phyloP scores from a whole-genome alignment of 2,329 filamentous ascomycete species.

The Alternaria gansuensis region DNA sequence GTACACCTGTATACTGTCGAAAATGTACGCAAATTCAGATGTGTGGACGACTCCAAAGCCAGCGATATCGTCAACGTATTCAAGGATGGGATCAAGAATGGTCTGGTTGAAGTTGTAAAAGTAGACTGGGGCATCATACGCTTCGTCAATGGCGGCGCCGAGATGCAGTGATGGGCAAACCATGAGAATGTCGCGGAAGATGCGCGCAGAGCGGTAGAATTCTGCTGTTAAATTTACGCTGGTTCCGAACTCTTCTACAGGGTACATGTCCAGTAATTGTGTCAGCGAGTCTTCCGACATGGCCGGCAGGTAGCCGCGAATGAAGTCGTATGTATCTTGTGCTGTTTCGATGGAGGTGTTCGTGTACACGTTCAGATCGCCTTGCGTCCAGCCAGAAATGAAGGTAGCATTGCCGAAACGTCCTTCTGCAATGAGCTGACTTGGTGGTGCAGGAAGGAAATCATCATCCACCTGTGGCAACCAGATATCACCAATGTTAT shows the following conservation, averaged over 20 bases:
- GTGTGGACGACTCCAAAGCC: conserved; percentile 62
- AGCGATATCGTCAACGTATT: conserved; percentile 40
- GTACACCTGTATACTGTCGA: conserved; percentile 56
- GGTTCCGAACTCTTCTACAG: conserved; percentile 55
- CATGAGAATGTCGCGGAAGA: conserved; percentile 64
- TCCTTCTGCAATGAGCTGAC: conserved; percentile 53
- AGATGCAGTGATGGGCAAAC: conserved; percentile 59
- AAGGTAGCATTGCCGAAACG: conserved; percentile 55
- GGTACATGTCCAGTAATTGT: conserved; percentile 47
- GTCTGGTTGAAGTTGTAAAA: conserved; percentile 65
- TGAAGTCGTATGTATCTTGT: conserved; percentile 53
- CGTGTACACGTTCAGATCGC: conserved; percentile 59
- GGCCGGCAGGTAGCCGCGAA: conserved; percentile 53
- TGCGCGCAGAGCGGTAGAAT: conserved; percentile 61
- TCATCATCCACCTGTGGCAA: conserved; percentile 61
- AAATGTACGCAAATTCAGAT: conserved; percentile 64
- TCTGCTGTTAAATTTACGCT: conserved; percentile 56
- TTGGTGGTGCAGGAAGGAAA: conserved; percentile 59
- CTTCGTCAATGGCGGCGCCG: conserved; percentile 52
- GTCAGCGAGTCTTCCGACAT: conserved; percentile 43
- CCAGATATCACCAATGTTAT: conserved; percentile 61
- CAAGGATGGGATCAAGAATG: conserved; percentile 59
- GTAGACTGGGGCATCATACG: conserved; percentile 55
- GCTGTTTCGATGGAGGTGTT: conserved; percentile 53
- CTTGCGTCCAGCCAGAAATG: conserved; percentile 58